phyloP scores from a whole-genome alignment of 805 yeast species.

The Candida railenensis region DNA sequence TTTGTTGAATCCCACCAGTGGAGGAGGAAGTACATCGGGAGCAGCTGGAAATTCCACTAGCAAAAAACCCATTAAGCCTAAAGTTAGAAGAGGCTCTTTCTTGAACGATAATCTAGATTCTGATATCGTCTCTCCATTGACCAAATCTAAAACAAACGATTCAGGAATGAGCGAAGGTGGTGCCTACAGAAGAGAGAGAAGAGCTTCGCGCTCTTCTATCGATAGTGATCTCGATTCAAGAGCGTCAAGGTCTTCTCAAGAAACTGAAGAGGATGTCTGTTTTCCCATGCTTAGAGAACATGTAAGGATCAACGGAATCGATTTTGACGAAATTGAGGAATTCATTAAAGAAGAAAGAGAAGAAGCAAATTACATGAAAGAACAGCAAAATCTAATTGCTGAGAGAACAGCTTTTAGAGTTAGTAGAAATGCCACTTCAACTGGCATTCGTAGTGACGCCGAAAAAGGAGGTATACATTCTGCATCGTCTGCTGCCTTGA shows the following conservation, averaged over 20 bases:
- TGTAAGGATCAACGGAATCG: slow-evolving; percentile 69
- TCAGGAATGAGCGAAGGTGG: slow-evolving; percentile 15
- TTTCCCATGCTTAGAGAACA: slow-evolving; percentile 82
- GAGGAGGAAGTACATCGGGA: slow-evolving; percentile 3
- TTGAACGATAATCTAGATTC: slow-evolving; percentile 18
- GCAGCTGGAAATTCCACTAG: slow-evolving; percentile 15
- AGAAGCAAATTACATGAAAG: slow-evolving; percentile 30
- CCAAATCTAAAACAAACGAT: slow-evolving; percentile 22
- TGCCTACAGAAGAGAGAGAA: slow-evolving; percentile 23
- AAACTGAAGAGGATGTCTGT: slow-evolving; percentile 96
- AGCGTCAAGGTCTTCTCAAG: slow-evolving; percentile 77
- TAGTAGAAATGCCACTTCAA: slow-evolving; percentile 2
- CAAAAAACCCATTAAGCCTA: slow-evolving; percentile 13
- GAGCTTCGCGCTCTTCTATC: slow-evolving; percentile 36
- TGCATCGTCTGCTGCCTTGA: slow-evolving; percentile 44
- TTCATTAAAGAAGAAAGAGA: slow-evolving; percentile 63
- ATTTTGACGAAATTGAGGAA: slow-evolving; percentile 86
- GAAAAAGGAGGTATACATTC: slow-evolving; percentile 9
- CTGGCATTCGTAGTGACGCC: slow-evolving; percentile 10
- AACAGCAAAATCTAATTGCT: slow-evolving; percentile 25
- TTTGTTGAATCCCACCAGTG: slow-evolving; percentile 17
- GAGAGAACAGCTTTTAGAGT: slow-evolving; percentile 18
- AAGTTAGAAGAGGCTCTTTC: slow-evolving; percentile 5
- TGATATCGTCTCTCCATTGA: slow-evolving; percentile 29
- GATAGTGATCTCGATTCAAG: slow-evolving; percentile 72